A percentile compares a stretch with the other conserved stretches of the same genome.
phyloP scores from a whole-genome alignment of 1,139 yeast species.

The Oligophagozyma castellii region DNA sequence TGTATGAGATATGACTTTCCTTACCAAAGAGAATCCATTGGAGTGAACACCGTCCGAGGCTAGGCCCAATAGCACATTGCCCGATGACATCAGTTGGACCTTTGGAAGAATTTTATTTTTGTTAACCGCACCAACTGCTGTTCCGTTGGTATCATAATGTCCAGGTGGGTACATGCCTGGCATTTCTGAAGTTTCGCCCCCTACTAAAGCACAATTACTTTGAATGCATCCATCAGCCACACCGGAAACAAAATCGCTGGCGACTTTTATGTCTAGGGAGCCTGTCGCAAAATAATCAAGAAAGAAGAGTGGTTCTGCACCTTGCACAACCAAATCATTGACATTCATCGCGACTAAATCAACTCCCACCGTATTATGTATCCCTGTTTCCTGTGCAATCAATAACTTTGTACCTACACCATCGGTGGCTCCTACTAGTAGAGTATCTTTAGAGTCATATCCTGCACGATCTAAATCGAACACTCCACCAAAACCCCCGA shows the following conservation, averaged over 20 bases:
- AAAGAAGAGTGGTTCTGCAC: constrained; percentile 95
- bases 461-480: constrained; percentile 88
- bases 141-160: constrained; percentile 96
- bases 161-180: constrained; percentile 96
- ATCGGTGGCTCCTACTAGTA: constrained; percentile 94
- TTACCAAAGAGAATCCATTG: constrained; percentile 91
- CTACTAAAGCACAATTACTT: constrained; percentile 96
- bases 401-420: constrained; percentile 97
- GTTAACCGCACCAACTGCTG: constrained; percentile 97
- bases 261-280: constrained; percentile 68
- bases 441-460: constrained; percentile 53
- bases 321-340: constrained; percentile 93
- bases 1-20: constrained; percentile 75
- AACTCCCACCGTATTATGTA: constrained; percentile 93
- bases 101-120: constrained; percentile 65
- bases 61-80: constrained; percentile 76
- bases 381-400: constrained; percentile 80
- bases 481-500: constrained; percentile 97
- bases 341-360: constrained; percentile 99
- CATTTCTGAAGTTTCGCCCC: constrained; percentile 99
- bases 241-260: constrained; percentile 83
- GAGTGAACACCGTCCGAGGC: constrained; percentile 92
- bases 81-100: constrained; percentile 48
- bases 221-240: constrained; percentile 93
- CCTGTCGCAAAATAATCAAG: constrained; percentile 96